phyloP scores from a whole-genome alignment of 306 rosid genomes.

The Castanea sativa region DNA sequence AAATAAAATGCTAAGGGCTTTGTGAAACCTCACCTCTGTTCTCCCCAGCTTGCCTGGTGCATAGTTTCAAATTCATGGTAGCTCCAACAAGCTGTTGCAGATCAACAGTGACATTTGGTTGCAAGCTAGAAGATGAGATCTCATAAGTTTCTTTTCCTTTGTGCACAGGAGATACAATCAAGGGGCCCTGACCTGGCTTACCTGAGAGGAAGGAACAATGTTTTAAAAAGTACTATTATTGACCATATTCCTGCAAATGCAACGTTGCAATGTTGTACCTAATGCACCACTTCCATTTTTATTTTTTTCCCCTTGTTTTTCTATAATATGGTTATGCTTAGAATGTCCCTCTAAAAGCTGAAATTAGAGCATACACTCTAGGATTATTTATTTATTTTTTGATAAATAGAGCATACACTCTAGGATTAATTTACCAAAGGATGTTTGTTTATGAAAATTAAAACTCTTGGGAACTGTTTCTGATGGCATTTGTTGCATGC shows the following conservation, averaged over 20 bases:
- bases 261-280: not conserved
- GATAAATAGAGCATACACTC: not conserved
- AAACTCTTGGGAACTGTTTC: not conserved
- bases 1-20: slow-evolving; percentile 8
- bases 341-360: not conserved
- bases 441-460: not conserved
- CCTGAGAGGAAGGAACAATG: slow-evolving; percentile 30
- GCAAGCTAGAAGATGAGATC: slow-evolving; percentile 22
- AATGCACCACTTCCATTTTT: not conserved
- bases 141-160: slow-evolving; percentile 18
- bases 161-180: slow-evolving; percentile 18
- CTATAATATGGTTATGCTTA: not conserved
- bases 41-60: slow-evolving; percentile 16
- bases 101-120: slow-evolving; percentile 26
- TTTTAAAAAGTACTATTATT: slow-evolving; percentile 2
- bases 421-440: not conserved
- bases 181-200: slow-evolving; percentile 33
- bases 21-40: slow-evolving; percentile 24
- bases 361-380: not conserved
- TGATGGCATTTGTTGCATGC: not conserved
- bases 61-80: not conserved
- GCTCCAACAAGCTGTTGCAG: slow-evolving; percentile 26
- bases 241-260: not conserved
- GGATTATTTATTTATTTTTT: not conserved
- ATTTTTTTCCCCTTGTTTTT: not conserved